Conservation (phyloP, 2,329 filamentous ascomycete genomes). For the Cylindrodendrum hubeiense region DNA sequence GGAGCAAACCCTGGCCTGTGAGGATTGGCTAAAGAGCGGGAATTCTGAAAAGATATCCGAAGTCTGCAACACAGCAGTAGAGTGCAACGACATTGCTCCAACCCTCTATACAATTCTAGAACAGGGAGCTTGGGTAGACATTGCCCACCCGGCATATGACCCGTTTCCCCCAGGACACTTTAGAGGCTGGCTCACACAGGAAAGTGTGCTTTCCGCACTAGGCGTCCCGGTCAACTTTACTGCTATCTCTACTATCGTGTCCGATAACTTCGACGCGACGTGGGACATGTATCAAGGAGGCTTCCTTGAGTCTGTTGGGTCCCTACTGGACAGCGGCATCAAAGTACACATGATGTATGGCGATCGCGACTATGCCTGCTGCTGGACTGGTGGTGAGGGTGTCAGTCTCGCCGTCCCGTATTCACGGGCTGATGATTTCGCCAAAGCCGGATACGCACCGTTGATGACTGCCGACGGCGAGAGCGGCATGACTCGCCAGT, state of each 20-base stretch:
- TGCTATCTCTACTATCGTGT: constrained; percentile 55
- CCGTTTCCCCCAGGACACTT: constrained; percentile 75
- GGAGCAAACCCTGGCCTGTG: constrained; percentile 65
- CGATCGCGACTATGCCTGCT: constrained; percentile 71
- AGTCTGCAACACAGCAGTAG: too few species aligned
- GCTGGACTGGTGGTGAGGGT: constrained; percentile 78
- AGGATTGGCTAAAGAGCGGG: constrained; percentile 58
- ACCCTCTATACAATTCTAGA: too few species aligned
- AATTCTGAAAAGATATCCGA: too few species aligned
- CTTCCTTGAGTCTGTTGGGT: constrained; percentile 65
- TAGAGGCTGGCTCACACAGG: constrained; percentile 71
- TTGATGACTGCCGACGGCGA: constrained; percentile 73
- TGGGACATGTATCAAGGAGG: constrained; percentile 67
- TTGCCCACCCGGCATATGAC: constrained; percentile 66
- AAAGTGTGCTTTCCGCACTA: constrained; percentile 67
- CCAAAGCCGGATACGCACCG: constrained; percentile 75
- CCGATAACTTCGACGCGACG: constrained; percentile 71
- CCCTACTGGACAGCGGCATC: constrained; percentile 71
- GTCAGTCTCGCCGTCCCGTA: constrained; percentile 73
- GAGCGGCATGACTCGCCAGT: constrained; percentile 79
- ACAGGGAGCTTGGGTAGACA: constrained; percentile 70
- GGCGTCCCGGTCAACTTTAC: constrained; percentile 73
- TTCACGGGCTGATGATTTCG: constrained; percentile 58
- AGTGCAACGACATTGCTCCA: too few species aligned
- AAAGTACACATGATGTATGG: constrained; percentile 80